Base-by-base conservation (phyloP, 2,329 filamentous ascomycete species). In the Gyromitra esculenta region DNA sequence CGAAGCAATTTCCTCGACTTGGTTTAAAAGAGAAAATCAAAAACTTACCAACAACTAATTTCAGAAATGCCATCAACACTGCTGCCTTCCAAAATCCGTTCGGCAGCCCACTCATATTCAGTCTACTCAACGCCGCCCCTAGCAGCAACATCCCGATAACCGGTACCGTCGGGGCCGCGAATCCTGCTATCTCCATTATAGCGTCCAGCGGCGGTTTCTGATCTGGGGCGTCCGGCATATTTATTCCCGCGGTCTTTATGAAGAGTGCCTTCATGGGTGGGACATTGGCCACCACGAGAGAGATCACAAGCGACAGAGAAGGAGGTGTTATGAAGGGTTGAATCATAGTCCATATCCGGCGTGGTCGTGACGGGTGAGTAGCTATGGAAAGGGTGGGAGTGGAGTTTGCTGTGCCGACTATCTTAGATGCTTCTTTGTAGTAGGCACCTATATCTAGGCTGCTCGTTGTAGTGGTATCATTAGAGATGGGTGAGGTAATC, bases 61-160 rank as follows among this genome's bases (percentile, higher is more conserved):
- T 81, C 37, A 81, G 67, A 25, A 79, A 45, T 37, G 78, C 78
- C 71, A 80, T 81, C 50, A 76, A 66, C 9, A 75, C 73, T 7
- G 79, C 77, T 7, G 79, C 72, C 39, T 79, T 80, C 80, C 80
- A 81, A 65, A 81, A 81, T 50, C 80, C 80, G 37, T 80, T 76
- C 4, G 80, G 80, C 25, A 81, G 69, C 45, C 78, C 76, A 60
- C 72, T 73, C 56, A 80, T 79, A 57, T 64, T 77, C 59, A 81
- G 69, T 64, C 80, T 76, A 21, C 77, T 77, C 11, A 81, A 68
- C 6, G 79, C 78, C 11, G 80, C 80, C 11, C 80, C 80, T 18
- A 81, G 75, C 63, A 81, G 68, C 25, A 79, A 41, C 64, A 81
- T 59, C 37, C 80, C 80, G 41, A 81, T 52, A 7, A 81, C 74